These are phyloP conservation scores for Tylopilus balloui DNA, from an alignment of 768 basidiomycete species.

Conservation along the genomic window DNA sequence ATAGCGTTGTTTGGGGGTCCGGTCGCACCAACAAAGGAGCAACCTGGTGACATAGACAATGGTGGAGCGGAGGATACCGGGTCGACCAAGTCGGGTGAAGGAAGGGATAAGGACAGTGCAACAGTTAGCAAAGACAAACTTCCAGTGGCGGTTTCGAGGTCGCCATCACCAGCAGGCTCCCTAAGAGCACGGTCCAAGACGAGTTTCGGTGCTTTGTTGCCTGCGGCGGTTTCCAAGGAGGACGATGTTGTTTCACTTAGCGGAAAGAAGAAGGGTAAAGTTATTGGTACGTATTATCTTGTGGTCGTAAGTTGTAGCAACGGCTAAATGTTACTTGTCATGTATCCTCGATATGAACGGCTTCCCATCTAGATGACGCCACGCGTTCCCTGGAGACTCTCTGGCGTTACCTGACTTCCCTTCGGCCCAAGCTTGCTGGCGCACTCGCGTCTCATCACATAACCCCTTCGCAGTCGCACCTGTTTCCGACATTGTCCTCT, in stretches of 20 bases:
- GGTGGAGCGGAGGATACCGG: constrained; percentile 24
- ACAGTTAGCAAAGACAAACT: constrained; percentile 25
- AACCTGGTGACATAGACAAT: neutral
- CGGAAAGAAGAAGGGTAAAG: constrained; percentile 32
- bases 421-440: constrained; percentile 79
- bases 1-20: constrained; percentile 83
- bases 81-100: constrained; percentile 25
- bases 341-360: neutral
- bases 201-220: constrained; percentile 48
- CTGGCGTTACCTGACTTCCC: constrained; percentile 82
- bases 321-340: neutral
- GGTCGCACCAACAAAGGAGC: constrained; percentile 18
- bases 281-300: constrained; percentile 32
- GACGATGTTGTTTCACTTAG: constrained; percentile 56
- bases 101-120: constrained; percentile 20
- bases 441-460: constrained; percentile 68
- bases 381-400: constrained; percentile 82
- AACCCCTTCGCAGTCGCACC: constrained; percentile 64
- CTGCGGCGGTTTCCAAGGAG: constrained; percentile 43
- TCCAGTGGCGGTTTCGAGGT: constrained; percentile 20
- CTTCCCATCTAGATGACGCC: constrained; percentile 45
- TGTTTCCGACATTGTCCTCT: constrained; percentile 66
- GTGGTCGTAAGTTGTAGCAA: neutral
- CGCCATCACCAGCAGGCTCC: constrained; percentile 36
- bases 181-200: constrained; percentile 51